phyloP scores from a whole-genome alignment of 257 asterid species.

The Cinchona pubescens region DNA sequence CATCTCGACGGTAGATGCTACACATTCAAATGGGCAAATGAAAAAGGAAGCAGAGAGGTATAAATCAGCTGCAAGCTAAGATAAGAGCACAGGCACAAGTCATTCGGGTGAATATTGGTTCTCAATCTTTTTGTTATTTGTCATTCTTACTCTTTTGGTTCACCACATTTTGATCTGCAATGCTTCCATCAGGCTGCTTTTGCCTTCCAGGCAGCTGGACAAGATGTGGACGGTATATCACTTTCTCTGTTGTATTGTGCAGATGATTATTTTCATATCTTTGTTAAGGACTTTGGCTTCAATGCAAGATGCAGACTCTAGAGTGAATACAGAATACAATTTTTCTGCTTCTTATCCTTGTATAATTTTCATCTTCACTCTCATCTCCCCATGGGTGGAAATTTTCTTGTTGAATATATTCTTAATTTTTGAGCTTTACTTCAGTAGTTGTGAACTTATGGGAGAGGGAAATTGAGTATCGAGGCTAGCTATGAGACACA shows the following conservation, averaged over 20 bases:
- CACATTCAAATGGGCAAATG: slow-evolving; percentile 83
- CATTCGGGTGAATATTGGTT: slow-evolving; percentile 58
- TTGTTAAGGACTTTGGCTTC: not conserved
- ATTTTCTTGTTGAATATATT: not conserved
- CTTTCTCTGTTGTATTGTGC: slow-evolving; percentile 12
- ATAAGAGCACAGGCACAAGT: slow-evolving; percentile 93
- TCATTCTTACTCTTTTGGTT: not conserved
- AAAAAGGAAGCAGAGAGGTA: slow-evolving; percentile 89
- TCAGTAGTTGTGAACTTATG: not conserved
- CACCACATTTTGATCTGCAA: slow-evolving; percentile 24
- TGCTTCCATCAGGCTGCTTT: slow-evolving; percentile 75
- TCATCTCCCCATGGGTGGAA: not conserved
- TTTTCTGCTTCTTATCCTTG: not conserved
- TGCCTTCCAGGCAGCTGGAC: slow-evolving; percentile 74
- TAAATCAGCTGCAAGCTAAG: slow-evolving; percentile 62
- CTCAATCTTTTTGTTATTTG: slow-evolving; percentile 3
- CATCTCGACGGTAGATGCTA: slow-evolving; percentile 93
- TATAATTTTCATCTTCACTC: not conserved
- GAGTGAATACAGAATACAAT: not conserved
- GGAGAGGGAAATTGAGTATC: no score
- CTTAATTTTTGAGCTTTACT: not conserved
- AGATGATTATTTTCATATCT: not conserved
- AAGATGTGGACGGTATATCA: slow-evolving; percentile 45
- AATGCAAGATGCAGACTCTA: not conserved
- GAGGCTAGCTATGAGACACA: not conserved